A percentile compares a stretch with the other conserved stretches of the same genome.
Evolutionary conservation across 176 grass and related monocot species (phyloP).

Genomic region (Rhynchospora pubera): DNA sequence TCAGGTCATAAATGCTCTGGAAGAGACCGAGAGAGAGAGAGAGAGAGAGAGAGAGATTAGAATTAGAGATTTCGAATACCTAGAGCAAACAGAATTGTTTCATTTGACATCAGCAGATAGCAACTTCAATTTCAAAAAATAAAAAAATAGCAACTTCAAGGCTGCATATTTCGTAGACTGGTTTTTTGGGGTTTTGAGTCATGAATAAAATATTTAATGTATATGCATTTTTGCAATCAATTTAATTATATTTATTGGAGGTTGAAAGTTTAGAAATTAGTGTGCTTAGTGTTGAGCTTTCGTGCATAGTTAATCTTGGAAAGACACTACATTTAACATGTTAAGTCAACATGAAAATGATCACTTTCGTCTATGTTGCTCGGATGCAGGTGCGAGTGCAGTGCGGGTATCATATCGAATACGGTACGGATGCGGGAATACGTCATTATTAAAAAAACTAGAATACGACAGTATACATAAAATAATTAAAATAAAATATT

Average conservation of each 20-base stretch:
- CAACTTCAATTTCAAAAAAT: constrained; percentile 4
- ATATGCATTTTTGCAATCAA: background rate
- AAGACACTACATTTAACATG: too few relatives aligned
- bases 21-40: background rate
- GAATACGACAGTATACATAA: too few relatives aligned
- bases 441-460: too few relatives aligned
- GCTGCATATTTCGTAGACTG: background rate
- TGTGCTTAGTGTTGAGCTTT: background rate
- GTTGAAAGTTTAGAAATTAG: too few relatives aligned
- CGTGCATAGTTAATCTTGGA: too few relatives aligned
- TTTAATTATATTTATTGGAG: background rate
- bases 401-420: too few relatives aligned
- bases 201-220: background rate
- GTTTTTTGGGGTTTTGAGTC: background rate
- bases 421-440: too few relatives aligned
- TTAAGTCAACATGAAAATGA: too few relatives aligned
- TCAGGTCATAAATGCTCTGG: constrained; percentile 12
- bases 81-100: constrained; percentile 2
- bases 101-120: constrained; percentile 23
- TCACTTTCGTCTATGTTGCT: too few relatives aligned
- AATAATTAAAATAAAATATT: too few relatives aligned
- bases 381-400: too few relatives aligned
- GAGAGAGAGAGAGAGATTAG: background rate
- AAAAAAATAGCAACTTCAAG: constrained; percentile 18
- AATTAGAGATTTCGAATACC: constrained; percentile 18